Percentiles rank a stretch among this genome's conserved stretches.
Evolutionary conservation across 257 asterid species (phyloP).

Genomic region (Lavandula angustifolia): DNA sequence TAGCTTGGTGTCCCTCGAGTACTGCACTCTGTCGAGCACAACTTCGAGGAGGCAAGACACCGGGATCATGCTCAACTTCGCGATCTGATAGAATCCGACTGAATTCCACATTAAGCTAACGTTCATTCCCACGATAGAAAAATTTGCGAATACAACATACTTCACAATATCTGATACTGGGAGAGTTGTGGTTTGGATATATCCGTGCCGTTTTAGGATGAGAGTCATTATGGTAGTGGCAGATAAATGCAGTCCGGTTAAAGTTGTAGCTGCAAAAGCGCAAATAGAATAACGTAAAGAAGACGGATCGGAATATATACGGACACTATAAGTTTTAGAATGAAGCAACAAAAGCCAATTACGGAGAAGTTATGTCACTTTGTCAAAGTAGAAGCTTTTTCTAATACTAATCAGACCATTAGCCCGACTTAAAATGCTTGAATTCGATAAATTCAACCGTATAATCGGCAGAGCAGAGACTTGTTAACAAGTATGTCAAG

Average conservation of each 20-base stretch:
- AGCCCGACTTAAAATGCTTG: background rate
- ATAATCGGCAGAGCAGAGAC: background rate
- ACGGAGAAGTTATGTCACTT: background rate
- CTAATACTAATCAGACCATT: too few species aligned
- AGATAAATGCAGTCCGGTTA: conserved; percentile 86
- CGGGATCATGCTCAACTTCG: conserved; percentile 94
- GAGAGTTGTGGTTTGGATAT: conserved; percentile 89
- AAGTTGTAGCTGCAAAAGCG: conserved; percentile 72
- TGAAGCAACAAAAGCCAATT: background rate
- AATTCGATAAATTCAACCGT: background rate
- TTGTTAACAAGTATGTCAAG: background rate
- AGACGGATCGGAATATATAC: conserved; percentile 28
- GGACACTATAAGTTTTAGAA: background rate
- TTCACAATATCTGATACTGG: conserved; percentile 71
- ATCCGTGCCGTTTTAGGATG: conserved; percentile 81
- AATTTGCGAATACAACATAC: conserved; percentile 81
- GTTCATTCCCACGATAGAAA: conserved; percentile 96
- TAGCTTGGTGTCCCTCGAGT: conserved; percentile 92
- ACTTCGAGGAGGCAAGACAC: conserved; percentile 91
- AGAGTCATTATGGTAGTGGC: conserved; percentile 78
- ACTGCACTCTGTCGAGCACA: conserved; percentile 68
- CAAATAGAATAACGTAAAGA: conserved; percentile 19
- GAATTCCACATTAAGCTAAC: conserved; percentile 98
- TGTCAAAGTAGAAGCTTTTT: background rate
- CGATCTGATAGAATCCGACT: conserved; percentile 98